Conservation (phyloP, 2,329 filamentous ascomycete species). For the Biscogniauxia sp. region DNA sequence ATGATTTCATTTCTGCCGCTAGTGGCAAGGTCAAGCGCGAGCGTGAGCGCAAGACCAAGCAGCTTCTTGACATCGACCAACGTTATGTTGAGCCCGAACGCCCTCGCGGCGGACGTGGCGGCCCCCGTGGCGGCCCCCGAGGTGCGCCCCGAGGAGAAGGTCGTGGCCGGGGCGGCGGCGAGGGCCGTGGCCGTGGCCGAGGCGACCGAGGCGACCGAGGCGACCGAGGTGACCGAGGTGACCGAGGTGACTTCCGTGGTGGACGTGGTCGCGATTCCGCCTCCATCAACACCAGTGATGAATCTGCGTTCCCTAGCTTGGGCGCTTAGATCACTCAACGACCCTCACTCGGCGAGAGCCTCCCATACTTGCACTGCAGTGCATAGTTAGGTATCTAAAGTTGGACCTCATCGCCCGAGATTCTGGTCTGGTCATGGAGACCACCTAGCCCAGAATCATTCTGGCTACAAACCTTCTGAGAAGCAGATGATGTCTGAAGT, state of each 20-base stretch:
- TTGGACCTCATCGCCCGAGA: conserved; percentile 13
- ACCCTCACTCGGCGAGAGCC: conserved; percentile 6
- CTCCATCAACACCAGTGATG: conserved; percentile 56
- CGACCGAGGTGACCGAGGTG: conserved; percentile 27
- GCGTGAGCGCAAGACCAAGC: conserved; percentile 91
- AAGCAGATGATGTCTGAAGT: conserved; percentile 17
- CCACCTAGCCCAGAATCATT: conserved; percentile 15
- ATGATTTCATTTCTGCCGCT: conserved; percentile 74
- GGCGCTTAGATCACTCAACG: conserved; percentile 42
- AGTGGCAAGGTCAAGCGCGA: conserved; percentile 79
- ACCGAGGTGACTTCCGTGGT: conserved; percentile 41
- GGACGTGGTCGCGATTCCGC: conserved; percentile 49
- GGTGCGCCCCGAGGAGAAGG: conserved; percentile 42
- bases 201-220: conserved; percentile 34
- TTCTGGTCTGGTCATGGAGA: conserved; percentile 15
- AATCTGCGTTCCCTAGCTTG: conserved; percentile 60
- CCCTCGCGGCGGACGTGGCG: conserved; percentile 52
- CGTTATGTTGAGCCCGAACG: conserved; percentile 72
- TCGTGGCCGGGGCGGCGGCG: conserved; percentile 49
- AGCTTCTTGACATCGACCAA: conserved; percentile 83
- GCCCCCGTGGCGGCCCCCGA: conserved; percentile 50
- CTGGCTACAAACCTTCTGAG: conserved; percentile 24
- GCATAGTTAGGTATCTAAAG: conserved; percentile 16
- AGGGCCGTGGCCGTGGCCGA: conserved; percentile 34
- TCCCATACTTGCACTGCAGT: conserved; percentile 12